These are phyloP conservation scores for Colletotrichum musicola DNA, from an alignment of 2,329 filamentous ascomycete genomes.

Conservation along the genomic window DNA sequence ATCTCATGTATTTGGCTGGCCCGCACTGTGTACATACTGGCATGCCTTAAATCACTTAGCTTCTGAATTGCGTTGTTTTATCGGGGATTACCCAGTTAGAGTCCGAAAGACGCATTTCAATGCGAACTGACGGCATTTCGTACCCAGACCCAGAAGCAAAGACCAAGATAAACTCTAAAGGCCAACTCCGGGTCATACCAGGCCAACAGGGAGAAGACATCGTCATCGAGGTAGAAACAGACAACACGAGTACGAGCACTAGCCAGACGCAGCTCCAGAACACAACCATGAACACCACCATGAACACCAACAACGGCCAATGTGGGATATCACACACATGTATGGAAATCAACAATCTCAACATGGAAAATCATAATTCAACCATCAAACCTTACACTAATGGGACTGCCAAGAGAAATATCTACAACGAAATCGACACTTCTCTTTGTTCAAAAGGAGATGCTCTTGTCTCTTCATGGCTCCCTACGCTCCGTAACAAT, in stretches of 20 bases:
- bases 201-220: background rate
- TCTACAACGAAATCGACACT: slow-evolving; percentile 15
- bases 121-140: background rate
- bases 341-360: background rate
- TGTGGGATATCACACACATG: too few relatives aligned
- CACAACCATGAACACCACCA: background rate
- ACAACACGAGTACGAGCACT: background rate
- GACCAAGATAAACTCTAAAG: background rate
- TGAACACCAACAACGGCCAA: background rate
- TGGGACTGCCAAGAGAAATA: background rate
- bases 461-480: slow-evolving; percentile 19
- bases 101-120: slow-evolving; percentile 2
- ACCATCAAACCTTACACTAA: background rate
- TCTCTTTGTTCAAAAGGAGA: background rate
- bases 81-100: background rate
- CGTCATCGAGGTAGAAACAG: background rate
- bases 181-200: background rate
- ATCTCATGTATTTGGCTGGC: background rate
- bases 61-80: too few relatives aligned
- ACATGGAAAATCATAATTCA: slow-evolving; percentile 1
- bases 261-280: background rate
- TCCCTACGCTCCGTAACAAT: background rate
- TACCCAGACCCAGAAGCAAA: background rate
- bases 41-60: background rate
- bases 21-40: background rate